These are phyloP conservation scores for Penicillium longicatenatum DNA, from an alignment of 495 filamentous ascomycete species.

Conservation along the genomic window DNA sequence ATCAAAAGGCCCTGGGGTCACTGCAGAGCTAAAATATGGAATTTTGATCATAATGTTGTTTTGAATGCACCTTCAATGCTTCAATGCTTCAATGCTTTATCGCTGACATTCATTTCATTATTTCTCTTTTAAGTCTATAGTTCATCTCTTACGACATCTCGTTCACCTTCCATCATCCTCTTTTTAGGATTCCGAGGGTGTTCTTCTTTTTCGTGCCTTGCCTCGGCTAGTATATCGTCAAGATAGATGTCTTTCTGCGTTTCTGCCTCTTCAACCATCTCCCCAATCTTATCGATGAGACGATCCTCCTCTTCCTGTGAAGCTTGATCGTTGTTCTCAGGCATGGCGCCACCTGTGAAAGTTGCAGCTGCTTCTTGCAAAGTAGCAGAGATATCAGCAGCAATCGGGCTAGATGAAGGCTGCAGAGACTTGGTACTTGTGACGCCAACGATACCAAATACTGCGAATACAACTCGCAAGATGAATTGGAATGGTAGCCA, in stretches of 20 bases:
- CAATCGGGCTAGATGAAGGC: constrained; percentile 21
- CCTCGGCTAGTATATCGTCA: constrained; percentile 39
- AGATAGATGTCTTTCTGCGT: constrained; percentile 34
- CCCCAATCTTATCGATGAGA: constrained; percentile 55
- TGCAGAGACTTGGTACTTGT: constrained; percentile 32
- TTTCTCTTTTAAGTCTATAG: constrained; percentile 39
- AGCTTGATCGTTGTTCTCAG: constrained; percentile 22
- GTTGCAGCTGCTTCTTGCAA: constrained; percentile 22
- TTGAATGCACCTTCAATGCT: too few species aligned
- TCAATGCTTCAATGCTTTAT: background rate
- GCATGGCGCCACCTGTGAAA: constrained; percentile 19
- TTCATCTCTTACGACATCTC: constrained; percentile 48
- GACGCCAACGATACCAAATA: constrained; percentile 42
- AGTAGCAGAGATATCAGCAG: constrained; percentile 14
- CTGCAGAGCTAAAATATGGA: too few species aligned
- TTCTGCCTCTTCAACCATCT: constrained; percentile 55
- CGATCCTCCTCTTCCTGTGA: constrained; percentile 35
- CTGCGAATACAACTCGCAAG: constrained; percentile 49
- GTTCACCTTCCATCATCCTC: constrained; percentile 72
- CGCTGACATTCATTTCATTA: constrained; percentile 11
- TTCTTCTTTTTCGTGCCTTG: constrained; percentile 48
- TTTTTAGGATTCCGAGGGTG: constrained; percentile 73
- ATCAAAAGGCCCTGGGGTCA: background rate
- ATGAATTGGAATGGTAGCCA: constrained; percentile 75
- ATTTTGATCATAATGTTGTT: too few species aligned